Percentiles rank a stretch among this genome's conserved stretches.
These are phyloP conservation scores for Citrus unshiu DNA, from an alignment of 345 rosid genomes.

Conservation along the genomic window DNA sequence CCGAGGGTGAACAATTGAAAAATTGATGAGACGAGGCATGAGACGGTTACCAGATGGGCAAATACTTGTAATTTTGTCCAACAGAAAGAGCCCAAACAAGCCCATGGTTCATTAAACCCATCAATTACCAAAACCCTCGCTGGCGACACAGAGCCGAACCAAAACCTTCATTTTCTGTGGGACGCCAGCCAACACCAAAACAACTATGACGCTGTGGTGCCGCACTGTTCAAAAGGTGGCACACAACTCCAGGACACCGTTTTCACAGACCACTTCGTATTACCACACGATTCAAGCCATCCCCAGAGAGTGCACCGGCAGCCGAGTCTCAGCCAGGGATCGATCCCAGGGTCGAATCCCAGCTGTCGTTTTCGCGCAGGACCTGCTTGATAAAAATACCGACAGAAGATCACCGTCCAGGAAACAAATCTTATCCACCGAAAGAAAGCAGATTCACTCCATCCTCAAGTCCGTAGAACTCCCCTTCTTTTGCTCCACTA, in stretches of 20 bases:
- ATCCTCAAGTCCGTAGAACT: conserved; percentile 55
- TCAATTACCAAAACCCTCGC: background rate
- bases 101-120: background rate
- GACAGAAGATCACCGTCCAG: conserved; percentile 39
- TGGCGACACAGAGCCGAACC: background rate
- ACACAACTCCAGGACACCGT: conserved; percentile 8
- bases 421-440: conserved; percentile 66
- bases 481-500: conserved; percentile 76
- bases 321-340: conserved; percentile 52
- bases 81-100: background rate
- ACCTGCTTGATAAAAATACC: conserved; percentile 41
- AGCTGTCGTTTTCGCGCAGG: conserved; percentile 65
- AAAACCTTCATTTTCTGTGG: background rate
- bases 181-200: background rate
- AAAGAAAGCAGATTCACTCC: conserved; percentile 66
- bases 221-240: conserved; percentile 45
- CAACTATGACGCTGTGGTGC: conserved; percentile 44
- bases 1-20: no score
- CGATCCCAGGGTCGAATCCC: conserved; percentile 76
- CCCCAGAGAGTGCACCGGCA: conserved; percentile 63
- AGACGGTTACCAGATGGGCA: background rate
- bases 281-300: conserved; percentile 79
- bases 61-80: background rate
- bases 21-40: no score
- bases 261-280: background rate